Evolutionary conservation across 106 monocot species (phyloP).

Genomic region (Apostasia shenzhenica): DNA sequence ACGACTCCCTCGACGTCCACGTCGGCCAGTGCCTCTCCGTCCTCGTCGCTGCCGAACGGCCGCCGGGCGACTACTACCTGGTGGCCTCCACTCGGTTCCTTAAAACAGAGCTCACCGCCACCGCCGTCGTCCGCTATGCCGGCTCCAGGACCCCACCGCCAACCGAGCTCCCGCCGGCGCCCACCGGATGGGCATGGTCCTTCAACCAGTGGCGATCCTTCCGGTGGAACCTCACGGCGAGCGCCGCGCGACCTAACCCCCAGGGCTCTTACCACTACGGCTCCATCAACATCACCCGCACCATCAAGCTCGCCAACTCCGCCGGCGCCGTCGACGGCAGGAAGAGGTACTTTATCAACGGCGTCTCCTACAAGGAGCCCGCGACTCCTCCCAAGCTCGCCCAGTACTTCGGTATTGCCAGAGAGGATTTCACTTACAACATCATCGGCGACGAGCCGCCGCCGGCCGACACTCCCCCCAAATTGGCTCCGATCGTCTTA

Average conservation of each 20-base stretch:
- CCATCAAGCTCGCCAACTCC: slow-evolving; percentile 17
- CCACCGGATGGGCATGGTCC: slow-evolving; percentile 36
- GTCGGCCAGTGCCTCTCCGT: slow-evolving; percentile 31
- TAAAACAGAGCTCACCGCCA: slow-evolving; percentile 11
- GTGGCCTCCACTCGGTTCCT: slow-evolving; percentile 28
- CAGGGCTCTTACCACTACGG: slow-evolving; percentile 43
- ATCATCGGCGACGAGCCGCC: slow-evolving; percentile 20
- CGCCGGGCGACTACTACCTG: slow-evolving; percentile 31
- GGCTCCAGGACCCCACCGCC: slow-evolving; percentile 19
- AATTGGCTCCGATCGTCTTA: slow-evolving; percentile 14
- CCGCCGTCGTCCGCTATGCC: slow-evolving; percentile 21
- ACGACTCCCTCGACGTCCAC: slow-evolving; percentile 36
- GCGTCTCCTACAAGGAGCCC: slow-evolving; percentile 17
- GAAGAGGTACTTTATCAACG: slow-evolving; percentile 12
- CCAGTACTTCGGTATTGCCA: slow-evolving; percentile 22
- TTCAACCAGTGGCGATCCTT: slow-evolving; percentile 40
- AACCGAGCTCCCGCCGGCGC: slow-evolving; percentile 17
- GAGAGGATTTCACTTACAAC: slow-evolving; percentile 21
- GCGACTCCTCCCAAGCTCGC: slow-evolving; percentile 24
- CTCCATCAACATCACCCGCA: slow-evolving; percentile 38
- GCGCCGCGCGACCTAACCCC: slow-evolving; percentile 35
- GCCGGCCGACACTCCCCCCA: neutral
- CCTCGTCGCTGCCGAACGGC: slow-evolving; percentile 30
- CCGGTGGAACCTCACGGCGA: slow-evolving; percentile 43
- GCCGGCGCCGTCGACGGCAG: slow-evolving; percentile 18